phyloP scores from a whole-genome alignment of 805 yeast genomes.

The Saccharomycopsis selenospora region DNA sequence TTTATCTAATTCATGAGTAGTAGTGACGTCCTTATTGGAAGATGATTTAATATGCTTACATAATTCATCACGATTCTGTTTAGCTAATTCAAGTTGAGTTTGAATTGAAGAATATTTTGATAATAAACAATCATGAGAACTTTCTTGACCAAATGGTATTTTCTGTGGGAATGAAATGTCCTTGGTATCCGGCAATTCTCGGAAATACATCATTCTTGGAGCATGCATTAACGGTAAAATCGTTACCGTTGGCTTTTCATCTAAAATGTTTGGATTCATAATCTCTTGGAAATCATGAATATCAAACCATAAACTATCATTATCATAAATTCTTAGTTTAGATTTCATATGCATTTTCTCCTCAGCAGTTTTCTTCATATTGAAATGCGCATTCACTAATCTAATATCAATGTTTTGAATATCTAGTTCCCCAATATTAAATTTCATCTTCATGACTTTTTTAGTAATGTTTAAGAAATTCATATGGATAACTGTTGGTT shows the following conservation, averaged over 20 bases:
- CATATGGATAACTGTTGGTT: conserved; percentile 37
- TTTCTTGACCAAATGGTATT: conserved; percentile 43
- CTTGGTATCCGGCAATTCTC: conserved; percentile 39
- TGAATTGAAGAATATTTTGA: conserved; percentile 21
- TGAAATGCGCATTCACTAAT: conserved; percentile 42
- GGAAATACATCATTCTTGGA: conserved; percentile 60
- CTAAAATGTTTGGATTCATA: conserved; percentile 34
- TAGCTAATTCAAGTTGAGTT: conserved; percentile 23
- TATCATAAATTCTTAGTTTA: conserved; percentile 38
- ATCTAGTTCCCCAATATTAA: conserved; percentile 59
- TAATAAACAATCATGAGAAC: conserved; percentile 59
- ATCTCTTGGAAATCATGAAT: conserved; percentile 54
- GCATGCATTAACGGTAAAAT: conserved; percentile 59
- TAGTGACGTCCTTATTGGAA: neutral
- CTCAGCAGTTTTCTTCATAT: conserved; percentile 24
- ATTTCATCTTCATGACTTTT: conserved; percentile 46
- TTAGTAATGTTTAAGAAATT: conserved; percentile 41
- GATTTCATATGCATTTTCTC: conserved; percentile 11
- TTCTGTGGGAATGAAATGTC: neutral
- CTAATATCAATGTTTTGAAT: conserved; percentile 53
- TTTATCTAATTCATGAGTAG: conserved; percentile 3
- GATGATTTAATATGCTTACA: conserved; percentile 3
- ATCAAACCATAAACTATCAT: conserved; percentile 57
- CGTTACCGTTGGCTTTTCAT: conserved; percentile 35
- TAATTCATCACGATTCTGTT: conserved; percentile 21